These are phyloP conservation scores for Penicillium lividum DNA, from an alignment of 495 filamentous ascomycete species.

Conservation along the genomic window DNA sequence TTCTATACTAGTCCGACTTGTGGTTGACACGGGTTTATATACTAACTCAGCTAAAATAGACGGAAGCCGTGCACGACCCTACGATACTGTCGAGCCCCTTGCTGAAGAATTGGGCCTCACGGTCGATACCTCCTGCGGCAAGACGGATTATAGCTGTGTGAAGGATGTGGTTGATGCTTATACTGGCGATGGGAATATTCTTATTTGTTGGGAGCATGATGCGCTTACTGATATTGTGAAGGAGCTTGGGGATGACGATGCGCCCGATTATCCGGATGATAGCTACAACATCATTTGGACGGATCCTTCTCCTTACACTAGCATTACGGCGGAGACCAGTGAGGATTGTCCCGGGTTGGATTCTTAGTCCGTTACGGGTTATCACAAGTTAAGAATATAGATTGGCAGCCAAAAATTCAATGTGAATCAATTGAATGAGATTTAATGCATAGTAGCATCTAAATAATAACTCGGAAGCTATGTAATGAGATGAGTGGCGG, in stretches of 20 bases:
- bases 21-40: background rate
- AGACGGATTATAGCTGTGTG: constrained; percentile 50
- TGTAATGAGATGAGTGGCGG: background rate
- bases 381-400: no score
- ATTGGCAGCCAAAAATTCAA: no score
- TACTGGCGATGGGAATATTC: constrained; percentile 50
- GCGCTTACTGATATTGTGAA: constrained; percentile 47
- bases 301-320: constrained; percentile 26
- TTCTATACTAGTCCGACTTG: constrained; percentile 8
- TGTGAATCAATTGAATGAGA: background rate
- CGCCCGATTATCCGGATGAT: constrained; percentile 38
- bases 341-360: constrained; percentile 31
- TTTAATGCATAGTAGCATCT: background rate
- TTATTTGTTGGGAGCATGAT: constrained; percentile 61
- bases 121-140: constrained; percentile 51
- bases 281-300: constrained; percentile 33
- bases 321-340: constrained; percentile 17
- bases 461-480: constrained; percentile 2
- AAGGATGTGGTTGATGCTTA: constrained; percentile 46
- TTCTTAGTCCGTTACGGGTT: background rate
- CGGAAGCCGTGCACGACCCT: constrained; percentile 50
- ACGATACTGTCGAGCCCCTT: constrained; percentile 53
- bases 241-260: constrained; percentile 43
- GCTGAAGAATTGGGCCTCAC: constrained; percentile 51
- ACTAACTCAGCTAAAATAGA: constrained; percentile 27